Conservation (phyloP, 116 monocot species). For the Iris pallida region DNA sequence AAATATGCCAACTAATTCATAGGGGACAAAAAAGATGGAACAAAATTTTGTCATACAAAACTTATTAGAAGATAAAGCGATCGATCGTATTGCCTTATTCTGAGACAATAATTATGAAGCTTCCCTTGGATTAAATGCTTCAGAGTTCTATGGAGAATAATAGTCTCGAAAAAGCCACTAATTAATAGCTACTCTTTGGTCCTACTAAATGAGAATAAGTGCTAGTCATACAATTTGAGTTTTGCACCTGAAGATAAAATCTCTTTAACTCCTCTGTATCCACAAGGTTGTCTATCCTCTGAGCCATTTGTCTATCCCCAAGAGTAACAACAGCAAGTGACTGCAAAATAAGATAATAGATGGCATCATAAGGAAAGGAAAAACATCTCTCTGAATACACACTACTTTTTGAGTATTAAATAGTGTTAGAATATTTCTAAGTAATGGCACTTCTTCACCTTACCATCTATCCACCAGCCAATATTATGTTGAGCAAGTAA, state of each 20-base stretch:
- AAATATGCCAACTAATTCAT: too few relatives aligned
- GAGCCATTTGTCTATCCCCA: slow-evolving; percentile 96
- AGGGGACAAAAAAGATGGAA: too few relatives aligned
- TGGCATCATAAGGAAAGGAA: neutral
- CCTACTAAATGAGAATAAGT: too few relatives aligned
- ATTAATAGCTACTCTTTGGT: too few relatives aligned
- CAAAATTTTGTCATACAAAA: too few relatives aligned
- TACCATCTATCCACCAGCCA: neutral
- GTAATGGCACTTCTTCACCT: neutral
- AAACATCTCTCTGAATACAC: neutral
- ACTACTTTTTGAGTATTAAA: neutral
- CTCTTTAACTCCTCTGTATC: slow-evolving; percentile 85
- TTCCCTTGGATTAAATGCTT: too few relatives aligned
- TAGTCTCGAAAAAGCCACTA: too few relatives aligned
- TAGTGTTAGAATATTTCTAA: neutral
- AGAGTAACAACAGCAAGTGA: slow-evolving; percentile 94
- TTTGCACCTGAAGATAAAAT: slow-evolving; percentile 90
- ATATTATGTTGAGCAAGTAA: neutral
- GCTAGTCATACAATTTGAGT: too few relatives aligned
- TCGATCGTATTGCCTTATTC: too few relatives aligned
- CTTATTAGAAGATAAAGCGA: too few relatives aligned
- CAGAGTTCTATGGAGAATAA: too few relatives aligned
- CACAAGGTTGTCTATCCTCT: slow-evolving; percentile 92
- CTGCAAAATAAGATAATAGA: slow-evolving; percentile 35
- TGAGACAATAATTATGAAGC: too few relatives aligned